Conservation (phyloP, 2,329 filamentous ascomycete genomes). For the Juglanconis oblonga region DNA sequence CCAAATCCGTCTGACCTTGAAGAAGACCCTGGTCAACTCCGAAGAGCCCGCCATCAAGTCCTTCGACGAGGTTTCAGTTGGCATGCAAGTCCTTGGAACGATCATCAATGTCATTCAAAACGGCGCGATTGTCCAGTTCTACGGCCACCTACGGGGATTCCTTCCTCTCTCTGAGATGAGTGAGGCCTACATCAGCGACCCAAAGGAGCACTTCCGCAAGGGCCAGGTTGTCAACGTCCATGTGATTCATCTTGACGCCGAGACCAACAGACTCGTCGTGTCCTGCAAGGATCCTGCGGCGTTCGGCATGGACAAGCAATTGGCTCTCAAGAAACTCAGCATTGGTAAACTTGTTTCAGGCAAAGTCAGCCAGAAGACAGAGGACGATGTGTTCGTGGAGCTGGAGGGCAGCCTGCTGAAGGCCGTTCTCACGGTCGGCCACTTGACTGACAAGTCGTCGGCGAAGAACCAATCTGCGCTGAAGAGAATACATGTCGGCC, state of each 20-base stretch:
- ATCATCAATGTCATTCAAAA: conserved; percentile 75
- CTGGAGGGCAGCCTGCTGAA: conserved; percentile 71
- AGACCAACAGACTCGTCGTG: conserved; percentile 71
- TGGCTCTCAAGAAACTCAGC: conserved; percentile 69
- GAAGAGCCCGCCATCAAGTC: conserved; percentile 76
- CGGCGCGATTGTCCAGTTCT: conserved; percentile 91
- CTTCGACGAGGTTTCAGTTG: conserved; percentile 70
- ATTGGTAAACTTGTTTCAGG: conserved; percentile 74
- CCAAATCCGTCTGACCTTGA: conserved; percentile 82
- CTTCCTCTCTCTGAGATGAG: conserved; percentile 96
- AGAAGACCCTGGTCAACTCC: conserved; percentile 91
- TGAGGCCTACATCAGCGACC: conserved; percentile 89
- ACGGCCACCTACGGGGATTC: conserved; percentile 78
- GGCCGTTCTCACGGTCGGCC: conserved; percentile 71
- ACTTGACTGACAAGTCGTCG: conserved; percentile 79
- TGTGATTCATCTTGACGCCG: conserved; percentile 74
- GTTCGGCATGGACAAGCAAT: conserved; percentile 73
- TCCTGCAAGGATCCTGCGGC: conserved; percentile 88
- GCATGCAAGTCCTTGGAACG: conserved; percentile 79
- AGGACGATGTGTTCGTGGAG: conserved; percentile 74
- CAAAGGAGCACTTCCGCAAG: conserved; percentile 80
- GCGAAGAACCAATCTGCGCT: conserved; percentile 75
- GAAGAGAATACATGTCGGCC: conserved; percentile 80
- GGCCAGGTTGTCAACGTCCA: conserved; percentile 92
- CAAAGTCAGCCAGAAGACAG: conserved; percentile 77